phyloP scores from a whole-genome alignment of 805 yeast species.

The Candida argentea region DNA sequence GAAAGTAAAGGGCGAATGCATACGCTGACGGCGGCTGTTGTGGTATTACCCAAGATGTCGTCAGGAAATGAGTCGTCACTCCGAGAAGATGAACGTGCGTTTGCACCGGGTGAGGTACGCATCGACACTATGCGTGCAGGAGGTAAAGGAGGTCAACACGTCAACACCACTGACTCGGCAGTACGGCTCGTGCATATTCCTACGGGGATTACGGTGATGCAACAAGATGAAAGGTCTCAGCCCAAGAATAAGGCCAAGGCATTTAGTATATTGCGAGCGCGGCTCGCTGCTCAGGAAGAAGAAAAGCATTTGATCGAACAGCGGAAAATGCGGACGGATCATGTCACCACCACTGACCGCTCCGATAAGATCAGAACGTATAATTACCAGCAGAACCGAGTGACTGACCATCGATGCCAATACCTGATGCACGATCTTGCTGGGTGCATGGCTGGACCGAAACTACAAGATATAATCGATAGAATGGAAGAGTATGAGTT shows the following conservation, averaged over 20 bases:
- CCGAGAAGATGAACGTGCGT: slow-evolving; percentile 50
- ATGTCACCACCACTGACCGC: slow-evolving; percentile 81
- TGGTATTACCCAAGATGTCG: slow-evolving; percentile 77
- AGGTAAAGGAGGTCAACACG: slow-evolving; percentile 98
- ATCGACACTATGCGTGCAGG: slow-evolving; percentile 96
- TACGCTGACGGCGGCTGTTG: slow-evolving; percentile 93
- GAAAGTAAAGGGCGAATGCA: slow-evolving; percentile 92
- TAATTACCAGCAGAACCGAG: slow-evolving; percentile 83
- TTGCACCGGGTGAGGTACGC: slow-evolving; percentile 79
- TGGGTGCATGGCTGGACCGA: slow-evolving; percentile 29
- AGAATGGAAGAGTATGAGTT: slow-evolving; percentile 28
- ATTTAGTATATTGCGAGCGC: slow-evolving; percentile 66
- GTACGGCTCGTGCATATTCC: slow-evolving; percentile 89
- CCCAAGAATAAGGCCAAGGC: slow-evolving; percentile 93
- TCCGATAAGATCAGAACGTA: slow-evolving; percentile 92
- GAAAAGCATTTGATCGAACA: slow-evolving; percentile 56
- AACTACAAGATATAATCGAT: slow-evolving; percentile 25
- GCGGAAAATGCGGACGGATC: slow-evolving; percentile 59
- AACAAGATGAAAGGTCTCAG: slow-evolving; percentile 94
- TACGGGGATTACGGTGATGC: slow-evolving; percentile 77
- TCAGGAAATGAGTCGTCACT: slow-evolving; percentile 41
- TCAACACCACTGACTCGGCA: slow-evolving; percentile 94
- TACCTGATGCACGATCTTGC: slow-evolving; percentile 62
- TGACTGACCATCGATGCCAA: slow-evolving; percentile 91
- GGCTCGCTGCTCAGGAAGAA: slow-evolving; percentile 75